Percentiles rank a stretch among this genome's conserved stretches.
Evolutionary conservation across 1,284 basidiomycete genomes (phyloP).

Genomic region (Ustilago sp.): DNA sequence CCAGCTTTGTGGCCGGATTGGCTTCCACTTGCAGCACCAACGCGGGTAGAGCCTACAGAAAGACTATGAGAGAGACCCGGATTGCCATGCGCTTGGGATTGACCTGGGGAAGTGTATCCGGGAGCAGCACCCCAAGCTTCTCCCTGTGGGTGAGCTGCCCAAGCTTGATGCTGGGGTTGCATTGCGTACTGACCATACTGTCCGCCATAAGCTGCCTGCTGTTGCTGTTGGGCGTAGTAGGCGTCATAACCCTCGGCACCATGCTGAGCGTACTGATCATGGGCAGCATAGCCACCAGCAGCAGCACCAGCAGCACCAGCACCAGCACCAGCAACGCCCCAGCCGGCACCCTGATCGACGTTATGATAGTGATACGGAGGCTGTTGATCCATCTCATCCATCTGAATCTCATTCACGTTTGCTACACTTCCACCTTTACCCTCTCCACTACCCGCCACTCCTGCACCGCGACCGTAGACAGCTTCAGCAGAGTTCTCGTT

Average conservation of each 20-base stretch:
- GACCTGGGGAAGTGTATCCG: conserved; percentile 30
- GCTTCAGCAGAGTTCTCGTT: conserved; percentile 53
- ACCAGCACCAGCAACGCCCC: conserved; percentile 32
- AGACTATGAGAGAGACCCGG: conserved; percentile 31
- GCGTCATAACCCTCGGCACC: conserved; percentile 39
- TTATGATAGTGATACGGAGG: conserved; percentile 50
- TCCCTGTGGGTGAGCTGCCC: conserved; percentile 27
- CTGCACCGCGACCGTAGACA: conserved; percentile 47
- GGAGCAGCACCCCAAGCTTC: conserved; percentile 48
- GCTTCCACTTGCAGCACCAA: conserved; percentile 20
- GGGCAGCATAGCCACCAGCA: conserved; percentile 24
- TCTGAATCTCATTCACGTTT: conserved; percentile 54
- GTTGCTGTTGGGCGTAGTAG: conserved; percentile 44
- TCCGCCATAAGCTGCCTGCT: conserved; percentile 18
- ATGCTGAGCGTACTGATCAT: conserved; percentile 36
- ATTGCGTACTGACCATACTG: conserved; percentile 46
- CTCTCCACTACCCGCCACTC: conserved; percentile 44
- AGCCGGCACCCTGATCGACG: conserved; percentile 30
- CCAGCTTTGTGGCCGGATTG: conserved; percentile 13
- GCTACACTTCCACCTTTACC: conserved; percentile 48
- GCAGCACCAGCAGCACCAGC: conserved; percentile 12
- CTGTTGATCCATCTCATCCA: conserved; percentile 50
- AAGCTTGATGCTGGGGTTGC: conserved; percentile 33
- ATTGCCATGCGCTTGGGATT: conserved; percentile 35
- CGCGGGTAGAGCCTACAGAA: conserved; percentile 36